phyloP scores from a whole-genome alignment of 1,284 basidiomycete species.

The Wallemia hederae region DNA sequence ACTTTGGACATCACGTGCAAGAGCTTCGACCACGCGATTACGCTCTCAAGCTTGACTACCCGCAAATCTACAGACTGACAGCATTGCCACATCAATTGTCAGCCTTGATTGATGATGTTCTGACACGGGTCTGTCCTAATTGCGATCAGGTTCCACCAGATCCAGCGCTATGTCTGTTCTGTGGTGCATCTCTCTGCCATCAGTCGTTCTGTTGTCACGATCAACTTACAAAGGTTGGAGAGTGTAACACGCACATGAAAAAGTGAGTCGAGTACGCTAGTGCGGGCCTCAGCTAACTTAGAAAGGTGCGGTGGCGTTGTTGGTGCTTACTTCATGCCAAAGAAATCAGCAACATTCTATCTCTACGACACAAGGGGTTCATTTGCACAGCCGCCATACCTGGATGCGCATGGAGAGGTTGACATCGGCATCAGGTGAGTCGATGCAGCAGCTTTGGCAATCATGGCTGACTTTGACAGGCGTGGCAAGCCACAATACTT shows the following conservation, averaged over 20 bases:
- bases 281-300: neutral
- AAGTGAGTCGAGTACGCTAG: slow-evolving; percentile 7
- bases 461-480: neutral
- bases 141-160: slow-evolving; percentile 15
- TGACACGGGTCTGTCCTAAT: slow-evolving; percentile 13
- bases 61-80: slow-evolving; percentile 18
- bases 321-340: slow-evolving; percentile 18
- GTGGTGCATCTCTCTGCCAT: slow-evolving; percentile 18
- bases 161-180: slow-evolving; percentile 18
- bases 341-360: slow-evolving; percentile 16
- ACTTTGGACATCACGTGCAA: neutral
- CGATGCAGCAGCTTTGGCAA: too few species aligned
- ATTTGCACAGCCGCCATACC: slow-evolving; percentile 18
- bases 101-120: slow-evolving; percentile 15
- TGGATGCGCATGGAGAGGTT: slow-evolving; percentile 20
- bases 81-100: slow-evolving; percentile 16
- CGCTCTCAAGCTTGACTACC: slow-evolving; percentile 13
- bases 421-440: slow-evolving; percentile 16
- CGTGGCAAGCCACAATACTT: slow-evolving; percentile 13
- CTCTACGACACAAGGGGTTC: slow-evolving; percentile 17
- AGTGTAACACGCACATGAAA: slow-evolving; percentile 20
- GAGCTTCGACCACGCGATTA: neutral
- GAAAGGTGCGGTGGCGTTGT: slow-evolving; percentile 16
- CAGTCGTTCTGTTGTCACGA: slow-evolving; percentile 19
- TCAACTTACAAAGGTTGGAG: slow-evolving; percentile 12